Conservation (phyloP, 2,329 filamentous ascomycete species). For the Penicillium sp. region DNA sequence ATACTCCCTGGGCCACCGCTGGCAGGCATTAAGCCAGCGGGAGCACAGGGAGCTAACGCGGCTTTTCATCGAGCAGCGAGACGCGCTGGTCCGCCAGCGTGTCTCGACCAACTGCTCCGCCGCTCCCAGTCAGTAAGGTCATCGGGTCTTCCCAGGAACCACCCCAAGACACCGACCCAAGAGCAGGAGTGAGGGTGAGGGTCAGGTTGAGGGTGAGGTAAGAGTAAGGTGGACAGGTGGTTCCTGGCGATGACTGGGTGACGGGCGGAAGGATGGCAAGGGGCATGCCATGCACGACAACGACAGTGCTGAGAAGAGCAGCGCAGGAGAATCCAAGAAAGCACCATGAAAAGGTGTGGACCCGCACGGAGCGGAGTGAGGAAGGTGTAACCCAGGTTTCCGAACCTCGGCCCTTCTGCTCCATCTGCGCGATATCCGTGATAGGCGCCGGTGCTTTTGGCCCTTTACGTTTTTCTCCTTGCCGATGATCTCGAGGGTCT, state of each 20-base stretch:
- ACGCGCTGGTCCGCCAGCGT: neutral
- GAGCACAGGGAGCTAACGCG: neutral
- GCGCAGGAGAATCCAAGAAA: neutral
- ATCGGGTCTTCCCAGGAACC: neutral
- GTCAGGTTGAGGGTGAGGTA: neutral
- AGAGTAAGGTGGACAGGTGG: neutral
- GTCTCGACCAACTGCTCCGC: neutral
- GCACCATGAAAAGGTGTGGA: neutral
- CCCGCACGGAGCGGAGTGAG: conserved; percentile 7
- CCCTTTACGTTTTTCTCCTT: neutral
- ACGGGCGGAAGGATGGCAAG: neutral
- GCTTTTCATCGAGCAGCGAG: neutral
- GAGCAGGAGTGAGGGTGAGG: neutral
- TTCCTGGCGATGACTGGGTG: neutral
- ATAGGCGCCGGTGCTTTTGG: neutral
- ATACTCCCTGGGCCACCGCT: neutral
- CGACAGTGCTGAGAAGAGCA: neutral
- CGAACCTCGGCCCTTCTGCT: conserved; percentile 28
- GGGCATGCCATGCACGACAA: neutral
- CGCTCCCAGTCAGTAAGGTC: neutral
- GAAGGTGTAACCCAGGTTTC: conserved; percentile 18
- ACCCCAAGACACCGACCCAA: neutral
- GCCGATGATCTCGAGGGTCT: neutral
- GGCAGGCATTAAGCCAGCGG: neutral
- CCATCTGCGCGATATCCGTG: conserved; percentile 6